These are phyloP conservation scores for Mycosphaerelloides madeirae DNA, from an alignment of 2,329 filamentous ascomycete species.

Conservation along the genomic window DNA sequence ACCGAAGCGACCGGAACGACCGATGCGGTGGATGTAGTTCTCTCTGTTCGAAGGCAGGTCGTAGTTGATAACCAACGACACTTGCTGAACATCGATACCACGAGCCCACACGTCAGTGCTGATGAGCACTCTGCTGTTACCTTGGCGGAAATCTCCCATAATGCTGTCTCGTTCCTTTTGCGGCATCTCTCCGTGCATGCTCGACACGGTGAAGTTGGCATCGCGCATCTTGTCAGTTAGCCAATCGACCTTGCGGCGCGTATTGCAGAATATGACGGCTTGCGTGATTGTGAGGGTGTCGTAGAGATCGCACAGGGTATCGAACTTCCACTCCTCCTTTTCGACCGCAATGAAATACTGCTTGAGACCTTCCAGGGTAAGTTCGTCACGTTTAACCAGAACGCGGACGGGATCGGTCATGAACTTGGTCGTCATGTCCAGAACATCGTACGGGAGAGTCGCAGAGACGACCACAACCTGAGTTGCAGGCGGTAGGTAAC, in stretches of 20 bases:
- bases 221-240: constrained; percentile 99
- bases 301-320: constrained; percentile 97
- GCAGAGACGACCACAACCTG: constrained; percentile 98
- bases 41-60: constrained; percentile 97
- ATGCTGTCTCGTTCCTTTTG: constrained; percentile 98
- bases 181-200: constrained; percentile 99
- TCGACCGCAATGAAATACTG: constrained; percentile 99
- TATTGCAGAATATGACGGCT: constrained; percentile 99
- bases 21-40: constrained; percentile 99
- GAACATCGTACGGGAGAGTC: constrained; percentile 93
- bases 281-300: constrained; percentile 98
- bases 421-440: constrained; percentile 99
- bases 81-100: constrained; percentile 98
- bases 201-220: constrained; percentile 96
- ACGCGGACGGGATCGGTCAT: constrained; percentile 98
- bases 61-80: constrained; percentile 98
- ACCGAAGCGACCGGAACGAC: constrained; percentile 89
- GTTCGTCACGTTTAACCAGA: constrained; percentile 95
- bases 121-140: constrained; percentile 92
- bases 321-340: constrained; percentile 99
- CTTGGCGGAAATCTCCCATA: constrained; percentile 98
- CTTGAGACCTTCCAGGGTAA: constrained; percentile 95
- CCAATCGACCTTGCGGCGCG: constrained; percentile 98
- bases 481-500: constrained; percentile 90
- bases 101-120: constrained; percentile 97